These are phyloP conservation scores for Microstegium vimineum DNA, from an alignment of 176 grass and related monocot species.

Conservation along the genomic window DNA sequence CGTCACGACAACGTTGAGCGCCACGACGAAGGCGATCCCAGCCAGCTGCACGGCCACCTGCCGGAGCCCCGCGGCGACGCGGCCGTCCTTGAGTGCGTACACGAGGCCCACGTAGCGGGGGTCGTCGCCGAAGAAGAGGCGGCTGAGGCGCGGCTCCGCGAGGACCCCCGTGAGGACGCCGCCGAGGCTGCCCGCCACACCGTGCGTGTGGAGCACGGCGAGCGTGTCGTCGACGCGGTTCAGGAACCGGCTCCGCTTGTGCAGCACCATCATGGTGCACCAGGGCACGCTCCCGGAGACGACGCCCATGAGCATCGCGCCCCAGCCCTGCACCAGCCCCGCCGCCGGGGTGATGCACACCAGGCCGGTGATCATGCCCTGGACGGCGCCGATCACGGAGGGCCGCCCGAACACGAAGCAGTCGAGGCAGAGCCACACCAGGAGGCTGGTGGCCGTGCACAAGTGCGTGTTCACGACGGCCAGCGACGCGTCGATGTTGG, in stretches of 20 bases:
- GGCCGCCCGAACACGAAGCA: constrained; percentile 42
- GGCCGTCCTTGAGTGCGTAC: constrained; percentile 53
- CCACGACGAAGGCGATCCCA: constrained; percentile 56
- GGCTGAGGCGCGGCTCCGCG: constrained; percentile 54
- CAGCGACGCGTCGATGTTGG: constrained; percentile 54
- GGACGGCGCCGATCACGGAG: constrained; percentile 82
- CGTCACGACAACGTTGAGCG: constrained; percentile 47
- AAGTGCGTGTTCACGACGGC: constrained; percentile 79
- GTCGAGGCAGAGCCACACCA: constrained; percentile 73
- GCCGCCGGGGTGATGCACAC: constrained; percentile 72
- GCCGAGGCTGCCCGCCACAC: constrained; percentile 62
- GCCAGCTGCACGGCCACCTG: constrained; percentile 65
- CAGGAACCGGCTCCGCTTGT: constrained; percentile 49
- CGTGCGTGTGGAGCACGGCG: constrained; percentile 81
- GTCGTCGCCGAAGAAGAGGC: constrained; percentile 77
- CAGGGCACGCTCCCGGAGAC: constrained; percentile 72
- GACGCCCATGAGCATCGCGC: constrained; percentile 64
- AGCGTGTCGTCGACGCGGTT: constrained; percentile 71
- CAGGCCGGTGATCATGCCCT: constrained; percentile 91
- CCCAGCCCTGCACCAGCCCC: constrained; percentile 75
- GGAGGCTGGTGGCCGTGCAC: constrained; percentile 73
- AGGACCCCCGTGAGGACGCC: constrained; percentile 55
- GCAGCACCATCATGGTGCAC: constrained; percentile 88
- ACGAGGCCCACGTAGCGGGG: constrained; percentile 59
- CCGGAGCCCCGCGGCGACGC: constrained; percentile 40